Conservation (phyloP, 1,139 yeast species). For the Hyphopichia buzzinii region DNA sequence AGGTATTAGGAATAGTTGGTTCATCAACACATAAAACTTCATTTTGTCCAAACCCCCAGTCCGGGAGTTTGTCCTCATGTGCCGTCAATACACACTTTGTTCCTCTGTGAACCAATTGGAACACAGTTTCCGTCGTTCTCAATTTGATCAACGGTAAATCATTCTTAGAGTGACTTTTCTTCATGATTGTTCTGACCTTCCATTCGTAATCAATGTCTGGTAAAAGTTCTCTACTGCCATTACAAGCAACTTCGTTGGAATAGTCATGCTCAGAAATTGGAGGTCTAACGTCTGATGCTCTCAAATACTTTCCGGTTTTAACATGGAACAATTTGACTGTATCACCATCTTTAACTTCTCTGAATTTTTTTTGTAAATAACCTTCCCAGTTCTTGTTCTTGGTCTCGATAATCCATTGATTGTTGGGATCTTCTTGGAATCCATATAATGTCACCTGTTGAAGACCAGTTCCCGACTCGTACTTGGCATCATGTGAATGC, state of each 20-base stretch:
- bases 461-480: constrained; percentile 53
- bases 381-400: constrained; percentile 30
- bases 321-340: constrained; percentile 61
- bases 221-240: constrained; percentile 47
- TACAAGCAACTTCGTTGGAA: constrained; percentile 68
- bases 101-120: constrained; percentile 60
- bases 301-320: constrained; percentile 56
- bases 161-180: constrained; percentile 24
- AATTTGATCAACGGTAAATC: constrained; percentile 40
- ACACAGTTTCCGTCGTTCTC: constrained; percentile 52
- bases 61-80: constrained; percentile 61
- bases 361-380: constrained; percentile 26
- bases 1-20: constrained; percentile 57
- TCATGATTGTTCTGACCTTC: constrained; percentile 36
- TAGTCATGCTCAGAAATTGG: constrained; percentile 82
- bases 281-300: constrained; percentile 60
- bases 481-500: constrained; percentile 60
- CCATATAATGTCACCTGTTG: constrained; percentile 71
- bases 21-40: constrained; percentile 74
- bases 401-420: constrained; percentile 67
- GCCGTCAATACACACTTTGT: constrained; percentile 60
- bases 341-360: constrained; percentile 48
- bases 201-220: constrained; percentile 57
- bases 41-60: constrained; percentile 68
- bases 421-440: constrained; percentile 49